Conservation (phyloP, 177 flowering plant species). For the Vitis hybrid region DNA sequence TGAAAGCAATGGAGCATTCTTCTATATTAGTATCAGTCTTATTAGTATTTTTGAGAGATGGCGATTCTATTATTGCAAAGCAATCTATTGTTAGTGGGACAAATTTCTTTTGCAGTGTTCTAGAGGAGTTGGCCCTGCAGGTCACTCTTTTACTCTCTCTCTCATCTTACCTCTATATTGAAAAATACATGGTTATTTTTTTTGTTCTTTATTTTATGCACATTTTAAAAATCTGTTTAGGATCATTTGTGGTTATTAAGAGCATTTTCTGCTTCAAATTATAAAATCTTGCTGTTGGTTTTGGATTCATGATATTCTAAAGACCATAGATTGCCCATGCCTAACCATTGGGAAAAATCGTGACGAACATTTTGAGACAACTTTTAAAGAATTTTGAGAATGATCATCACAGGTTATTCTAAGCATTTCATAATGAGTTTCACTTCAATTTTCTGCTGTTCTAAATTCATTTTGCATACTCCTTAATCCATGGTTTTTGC, state of each 20-base stretch:
- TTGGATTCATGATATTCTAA: too few species aligned
- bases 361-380: too few species aligned
- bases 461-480: neutral
- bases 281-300: too few species aligned
- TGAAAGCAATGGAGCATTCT: conserved; percentile 62
- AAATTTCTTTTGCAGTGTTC: conserved; percentile 48
- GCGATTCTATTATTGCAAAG: conserved; percentile 52
- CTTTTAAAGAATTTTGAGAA: too few species aligned
- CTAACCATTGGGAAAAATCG: too few species aligned
- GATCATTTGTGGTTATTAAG: too few species aligned
- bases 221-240: too few species aligned
- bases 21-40: conserved; percentile 54
- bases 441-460: neutral
- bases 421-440: too few species aligned
- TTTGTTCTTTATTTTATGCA: neutral
- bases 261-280: too few species aligned
- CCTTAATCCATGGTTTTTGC: neutral
- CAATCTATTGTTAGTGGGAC: conserved; percentile 70
- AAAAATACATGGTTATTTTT: neutral
- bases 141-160: conserved; percentile 31
- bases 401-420: too few species aligned
- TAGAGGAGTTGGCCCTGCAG: conserved; percentile 80
- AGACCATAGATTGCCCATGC: too few species aligned
- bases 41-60: conserved; percentile 57
- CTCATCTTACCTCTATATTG: neutral